Evolutionary conservation across 371 early-diverging fungal genomes (phyloP), one percentile per base, ranked within the genome.

Genomic region (Rhizopus sp.): DNA sequence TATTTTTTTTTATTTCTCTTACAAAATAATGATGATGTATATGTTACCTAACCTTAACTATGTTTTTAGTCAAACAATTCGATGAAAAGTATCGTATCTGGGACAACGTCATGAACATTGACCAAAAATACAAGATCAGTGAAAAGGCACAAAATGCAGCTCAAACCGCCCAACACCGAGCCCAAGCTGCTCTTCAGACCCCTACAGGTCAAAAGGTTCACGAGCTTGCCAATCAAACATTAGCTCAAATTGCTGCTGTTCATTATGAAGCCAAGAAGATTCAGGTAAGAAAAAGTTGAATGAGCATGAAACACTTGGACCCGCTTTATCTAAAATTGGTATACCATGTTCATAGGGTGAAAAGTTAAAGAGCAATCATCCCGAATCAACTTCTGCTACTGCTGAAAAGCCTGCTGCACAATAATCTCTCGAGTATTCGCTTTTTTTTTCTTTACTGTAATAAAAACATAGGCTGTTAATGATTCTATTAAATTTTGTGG

Each of bases 81-180:
- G 85, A 87, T 55, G 80, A 75, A 44, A 79, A 82, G 67, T 87
- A 76, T 64, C 79, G 78, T 60, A 78, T 86, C 50, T 67, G 69
- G 66, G 79, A 77, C 42, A 80, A 78, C 63, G 83, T 81, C n/a
- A 60, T 63, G 17, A 75, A 75, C 53, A 55, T 86, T 34, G 77
- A 83, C 55, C 60, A 75, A 60, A 85, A 83, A 64, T 85, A 69
- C 73, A 75, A 80, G 47, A 79, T 87, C 45, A 78, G 77, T 62
- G 85, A 83, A 58, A 82, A 76, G 62, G 81, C 81, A 33, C 67
- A 73, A 59, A 68, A n/a, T 40, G 77, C 65, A 30, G 77, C 79
- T 35, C 67, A 77, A 6, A 69, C 65, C 6, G 85, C 81, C 44
- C 79, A 71, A 69, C 64, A 40, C 46, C 77, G 49, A 34, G 83